These are phyloP conservation scores for Marchantia paleacea DNA, from an alignment of 225 moss, liverwort and hornwort species.

Conservation along the genomic window DNA sequence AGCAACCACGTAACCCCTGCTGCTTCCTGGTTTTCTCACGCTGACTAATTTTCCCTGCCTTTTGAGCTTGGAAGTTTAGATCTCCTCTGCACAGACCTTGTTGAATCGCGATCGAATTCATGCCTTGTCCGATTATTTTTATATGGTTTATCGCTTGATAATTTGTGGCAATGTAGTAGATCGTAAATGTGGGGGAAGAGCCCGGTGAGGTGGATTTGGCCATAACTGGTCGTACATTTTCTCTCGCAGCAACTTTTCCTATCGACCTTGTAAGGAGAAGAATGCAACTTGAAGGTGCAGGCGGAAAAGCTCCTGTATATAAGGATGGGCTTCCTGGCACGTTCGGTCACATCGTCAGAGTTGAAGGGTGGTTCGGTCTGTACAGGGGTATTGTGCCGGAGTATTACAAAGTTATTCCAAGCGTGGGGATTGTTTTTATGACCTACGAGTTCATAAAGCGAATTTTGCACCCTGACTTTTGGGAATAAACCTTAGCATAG, in stretches of 20 bases:
- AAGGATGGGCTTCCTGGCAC: slow-evolving; percentile 73
- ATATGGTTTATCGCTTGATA: neutral
- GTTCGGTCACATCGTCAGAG: slow-evolving; percentile 65
- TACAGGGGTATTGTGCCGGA: slow-evolving; percentile 97
- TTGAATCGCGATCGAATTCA: neutral
- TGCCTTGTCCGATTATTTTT: neutral
- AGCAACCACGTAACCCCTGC: neutral
- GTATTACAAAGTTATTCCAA: slow-evolving; percentile 98
- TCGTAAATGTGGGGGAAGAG: neutral
- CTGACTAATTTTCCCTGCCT: neutral
- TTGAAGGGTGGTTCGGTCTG: slow-evolving; percentile 77
- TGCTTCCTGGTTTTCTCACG: neutral
- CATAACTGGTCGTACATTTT: slow-evolving; percentile 1
- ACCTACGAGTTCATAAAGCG: slow-evolving; percentile 98
- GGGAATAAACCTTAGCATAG: slow-evolving; percentile 43
- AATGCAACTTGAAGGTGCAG: slow-evolving; percentile 99
- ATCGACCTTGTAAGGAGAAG: slow-evolving; percentile 92
- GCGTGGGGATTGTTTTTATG: slow-evolving; percentile 99
- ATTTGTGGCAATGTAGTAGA: neutral
- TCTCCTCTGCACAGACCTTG: neutral
- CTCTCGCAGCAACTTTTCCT: slow-evolving; percentile 80
- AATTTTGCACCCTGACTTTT: slow-evolving; percentile 68
- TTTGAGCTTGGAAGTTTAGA: neutral
- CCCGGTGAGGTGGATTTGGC: neutral
- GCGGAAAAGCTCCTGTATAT: slow-evolving; percentile 75